Evolutionary conservation across 78 protist species (phyloP).

Genomic region (Parvularia atlantis): DNA sequence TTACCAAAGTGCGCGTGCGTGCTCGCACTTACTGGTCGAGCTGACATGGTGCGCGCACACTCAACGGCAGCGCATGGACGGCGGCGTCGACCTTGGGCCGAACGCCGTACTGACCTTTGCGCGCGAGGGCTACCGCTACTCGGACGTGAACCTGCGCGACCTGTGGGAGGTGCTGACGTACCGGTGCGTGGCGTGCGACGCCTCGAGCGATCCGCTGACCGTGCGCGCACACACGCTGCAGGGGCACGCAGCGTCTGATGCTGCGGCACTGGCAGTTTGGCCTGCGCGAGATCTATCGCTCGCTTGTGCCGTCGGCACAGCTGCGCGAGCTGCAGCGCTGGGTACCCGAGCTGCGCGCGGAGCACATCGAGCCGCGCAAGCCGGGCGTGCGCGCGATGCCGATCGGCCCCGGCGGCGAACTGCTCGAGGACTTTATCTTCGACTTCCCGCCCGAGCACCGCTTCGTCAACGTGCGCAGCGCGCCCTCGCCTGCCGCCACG

Average conservation of each 20-base stretch:
- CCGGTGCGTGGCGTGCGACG: not conserved
- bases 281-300: slow-evolving; percentile 5
- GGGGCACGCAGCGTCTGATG: slow-evolving; percentile 11
- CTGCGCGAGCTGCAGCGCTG: slow-evolving; percentile 9
- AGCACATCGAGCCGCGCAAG: slow-evolving; percentile 8
- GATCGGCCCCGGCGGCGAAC: slow-evolving; percentile 19
- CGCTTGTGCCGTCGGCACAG: slow-evolving; percentile 1
- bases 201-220: not conserved
- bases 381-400: slow-evolving; percentile 45
- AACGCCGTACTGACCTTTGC: slow-evolving; percentile 47
- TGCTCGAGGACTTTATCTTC: slow-evolving; percentile 50
- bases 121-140: slow-evolving; percentile 38
- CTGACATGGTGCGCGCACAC: too few species aligned
- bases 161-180: not conserved
- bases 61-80: slow-evolving; percentile 26
- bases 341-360: slow-evolving; percentile 10
- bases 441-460: slow-evolving; percentile 12
- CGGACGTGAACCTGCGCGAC: slow-evolving; percentile 17
- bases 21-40: too few species aligned
- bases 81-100: slow-evolving; percentile 48
- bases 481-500: slow-evolving; percentile 67
- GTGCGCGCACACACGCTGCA: not conserved
- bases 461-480: slow-evolving; percentile 41
- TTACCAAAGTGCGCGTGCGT: too few species aligned
- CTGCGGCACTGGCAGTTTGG: slow-evolving; percentile 31